Evolutionary conservation across 176 grass and related monocot species (phyloP).

Genomic region (Carex kokanica): DNA sequence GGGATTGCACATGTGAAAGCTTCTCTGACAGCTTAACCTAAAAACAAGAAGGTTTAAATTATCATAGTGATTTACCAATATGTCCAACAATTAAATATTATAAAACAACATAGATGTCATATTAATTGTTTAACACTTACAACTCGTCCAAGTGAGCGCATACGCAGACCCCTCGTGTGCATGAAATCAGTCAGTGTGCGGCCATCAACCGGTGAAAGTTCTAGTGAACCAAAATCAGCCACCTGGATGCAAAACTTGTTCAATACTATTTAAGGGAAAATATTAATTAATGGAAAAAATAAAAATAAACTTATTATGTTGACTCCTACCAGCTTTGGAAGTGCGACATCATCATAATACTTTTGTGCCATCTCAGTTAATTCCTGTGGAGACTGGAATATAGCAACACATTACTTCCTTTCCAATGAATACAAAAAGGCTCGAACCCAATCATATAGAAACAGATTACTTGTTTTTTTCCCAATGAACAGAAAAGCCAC

Average conservation of each 20-base stretch:
- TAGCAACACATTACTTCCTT: slow-evolving; percentile 9
- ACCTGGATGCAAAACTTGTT: slow-evolving; percentile 55
- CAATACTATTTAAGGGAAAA: slow-evolving; percentile 16
- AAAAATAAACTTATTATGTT: slow-evolving; percentile 29
- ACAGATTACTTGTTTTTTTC: neutral
- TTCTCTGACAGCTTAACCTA: slow-evolving; percentile 98
- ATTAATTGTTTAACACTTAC: slow-evolving; percentile 49
- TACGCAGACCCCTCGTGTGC: slow-evolving; percentile 90
- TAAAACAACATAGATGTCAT: slow-evolving; percentile 6
- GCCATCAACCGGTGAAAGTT: slow-evolving; percentile 99
- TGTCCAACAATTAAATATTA: slow-evolving; percentile 20
- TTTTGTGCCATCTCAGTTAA: slow-evolving; percentile 96
- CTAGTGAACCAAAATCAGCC: slow-evolving; percentile 96
- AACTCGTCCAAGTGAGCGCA: slow-evolving; percentile 82
- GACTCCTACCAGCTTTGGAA: slow-evolving; percentile 86
- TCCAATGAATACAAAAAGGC: neutral
- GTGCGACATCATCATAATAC: slow-evolving; percentile 93
- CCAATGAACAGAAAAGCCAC: neutral
- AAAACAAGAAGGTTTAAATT: slow-evolving; percentile 23
- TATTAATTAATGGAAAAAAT: slow-evolving; percentile 23
- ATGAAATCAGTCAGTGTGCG: slow-evolving; percentile 99
- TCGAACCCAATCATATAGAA: neutral
- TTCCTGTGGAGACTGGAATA: slow-evolving; percentile 72
- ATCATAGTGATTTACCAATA: slow-evolving; percentile 16
- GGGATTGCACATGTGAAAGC: slow-evolving; percentile 93